These are phyloP conservation scores for Acrasis kona DNA, from an alignment of 78 protist genomes.

Conservation along the genomic window DNA sequence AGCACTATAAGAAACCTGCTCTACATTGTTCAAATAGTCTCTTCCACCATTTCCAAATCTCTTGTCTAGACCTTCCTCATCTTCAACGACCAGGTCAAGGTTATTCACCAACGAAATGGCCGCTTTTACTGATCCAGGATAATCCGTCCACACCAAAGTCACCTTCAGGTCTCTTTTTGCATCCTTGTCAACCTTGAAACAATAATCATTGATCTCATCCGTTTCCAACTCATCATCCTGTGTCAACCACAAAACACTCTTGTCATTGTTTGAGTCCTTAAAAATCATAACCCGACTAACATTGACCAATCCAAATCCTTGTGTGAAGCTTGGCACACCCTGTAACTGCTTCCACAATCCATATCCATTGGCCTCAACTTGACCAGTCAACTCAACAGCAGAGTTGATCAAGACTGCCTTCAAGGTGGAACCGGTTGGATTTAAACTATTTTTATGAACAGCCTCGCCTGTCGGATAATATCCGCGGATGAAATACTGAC, in stretches of 20 bases:
- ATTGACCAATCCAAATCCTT: too few species aligned
- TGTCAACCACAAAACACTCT: neutral
- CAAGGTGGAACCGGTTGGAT: conserved; percentile 15
- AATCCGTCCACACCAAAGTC: conserved; percentile 71
- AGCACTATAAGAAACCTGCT: too few species aligned
- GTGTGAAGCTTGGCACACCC: too few species aligned
- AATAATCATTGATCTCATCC: neutral
- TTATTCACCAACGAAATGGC: conserved; percentile 47
- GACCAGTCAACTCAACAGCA: neutral
- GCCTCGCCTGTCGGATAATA: neutral
- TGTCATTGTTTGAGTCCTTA: neutral
- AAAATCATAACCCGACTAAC: too few species aligned
- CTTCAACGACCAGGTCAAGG: conserved; percentile 39
- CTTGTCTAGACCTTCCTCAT: conserved; percentile 12
- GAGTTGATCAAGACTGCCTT: conserved; percentile 6
- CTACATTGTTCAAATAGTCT: conserved; percentile 50
- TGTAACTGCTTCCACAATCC: too few species aligned
- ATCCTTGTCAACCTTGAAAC: neutral
- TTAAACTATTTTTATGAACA: neutral
- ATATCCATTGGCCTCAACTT: too few species aligned
- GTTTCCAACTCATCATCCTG: neutral
- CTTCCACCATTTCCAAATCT: neutral
- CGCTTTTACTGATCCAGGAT: conserved; percentile 28
- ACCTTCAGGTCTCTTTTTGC: conserved; percentile 14
- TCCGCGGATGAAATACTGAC: conserved; percentile 9